phyloP scores from a whole-genome alignment of 352 stramenopile genomes.

The Pythium aquatile region DNA sequence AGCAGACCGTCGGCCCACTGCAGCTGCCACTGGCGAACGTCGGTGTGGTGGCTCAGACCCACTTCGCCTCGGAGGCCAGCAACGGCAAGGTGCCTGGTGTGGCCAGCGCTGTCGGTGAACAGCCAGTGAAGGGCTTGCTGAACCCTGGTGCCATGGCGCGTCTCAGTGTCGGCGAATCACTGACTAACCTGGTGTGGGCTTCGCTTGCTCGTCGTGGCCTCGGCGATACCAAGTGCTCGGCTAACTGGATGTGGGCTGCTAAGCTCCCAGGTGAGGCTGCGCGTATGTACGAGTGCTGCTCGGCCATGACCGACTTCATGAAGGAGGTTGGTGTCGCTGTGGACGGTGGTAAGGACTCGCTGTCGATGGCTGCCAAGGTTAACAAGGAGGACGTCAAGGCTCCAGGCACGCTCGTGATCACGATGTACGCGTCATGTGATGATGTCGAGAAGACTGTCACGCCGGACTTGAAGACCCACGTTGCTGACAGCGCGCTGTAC shows the following conservation, averaged over 20 bases:
- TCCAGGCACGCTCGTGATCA: conserved; percentile 96
- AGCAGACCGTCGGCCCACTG: conserved; percentile 98
- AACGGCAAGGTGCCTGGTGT: conserved; percentile 91
- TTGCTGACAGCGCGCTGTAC: conserved; percentile 83
- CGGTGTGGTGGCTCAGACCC: conserved; percentile 95
- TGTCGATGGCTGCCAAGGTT: conserved; percentile 98
- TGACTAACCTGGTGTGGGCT: conserved; percentile 99
- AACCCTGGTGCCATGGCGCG: conserved; percentile 95
- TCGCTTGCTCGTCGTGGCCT: conserved; percentile 87
- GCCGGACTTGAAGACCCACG: conserved; percentile 94
- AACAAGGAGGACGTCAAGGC: conserved; percentile 97
- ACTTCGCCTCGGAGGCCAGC: conserved; percentile 82
- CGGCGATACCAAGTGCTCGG: conserved; percentile 97
- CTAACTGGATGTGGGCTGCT: conserved; percentile 99
- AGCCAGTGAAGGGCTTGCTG: conserved; percentile 96
- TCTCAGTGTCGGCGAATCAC: conserved; percentile 95
- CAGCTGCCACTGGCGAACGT: conserved; percentile 97
- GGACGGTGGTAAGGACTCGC: conserved; percentile 98
- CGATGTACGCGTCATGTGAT: conserved; percentile 96
- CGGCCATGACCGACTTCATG: conserved; percentile 95
- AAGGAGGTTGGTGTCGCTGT: conserved; percentile 95
- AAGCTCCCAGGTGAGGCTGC: conserved; percentile 98
- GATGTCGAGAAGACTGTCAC: conserved; percentile 98
- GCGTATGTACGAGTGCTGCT: conserved; percentile 98
- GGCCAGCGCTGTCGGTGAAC: conserved; percentile 96